Base-by-base conservation (phyloP, 352 stramenopile species). In the Blastocystis hominis region DNA sequence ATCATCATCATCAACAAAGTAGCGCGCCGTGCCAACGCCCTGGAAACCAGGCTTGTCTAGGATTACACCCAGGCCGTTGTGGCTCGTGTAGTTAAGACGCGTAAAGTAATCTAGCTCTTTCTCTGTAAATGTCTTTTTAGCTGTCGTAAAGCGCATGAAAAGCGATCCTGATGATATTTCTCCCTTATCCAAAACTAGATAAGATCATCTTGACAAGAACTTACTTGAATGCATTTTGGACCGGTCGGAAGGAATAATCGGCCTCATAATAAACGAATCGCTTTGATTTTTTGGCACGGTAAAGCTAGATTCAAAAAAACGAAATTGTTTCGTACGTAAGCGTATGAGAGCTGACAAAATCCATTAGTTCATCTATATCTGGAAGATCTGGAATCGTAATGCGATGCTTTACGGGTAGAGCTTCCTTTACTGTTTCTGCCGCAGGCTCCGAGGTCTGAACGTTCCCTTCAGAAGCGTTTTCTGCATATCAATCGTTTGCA, bases 61-160 rank as follows among this genome's bases (percentile, higher is more conserved):
- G 9, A 78, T 56, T 4, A 87, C 46, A 24, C 77, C 77, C 36
- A 87, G 5, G 24, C 62, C 77, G 20, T 78, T 17, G 42, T 87
- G 77, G 20, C 4, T 36, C 44, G 47, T 78, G 66, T 87, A 87
- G 34, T 87, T 44, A 38, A 87, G 38, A 3, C 77, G 66, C 17
- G 56, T 76, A 36, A 87, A 87, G 63, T 87, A 87, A 34, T 87
- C 77, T 20, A 87, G 55, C 34, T 87, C 62, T 42, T 54, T 55
- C 40, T 87, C 77, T 17, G 62, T 87, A 77, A 87, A 87, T 46
- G 62, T 75, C 66, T 87, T 87, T 44, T 78, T 87, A 17, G 77
- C 77, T 24, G 62, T 87, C 5, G 77, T 87, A 46, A 87, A 87
- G 9, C 77, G 77, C 62, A 87, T 78, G 61, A 87, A 87, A 4